Base-by-base conservation (phyloP, 441 rosid species). In the Syzygium malaccense region DNA sequence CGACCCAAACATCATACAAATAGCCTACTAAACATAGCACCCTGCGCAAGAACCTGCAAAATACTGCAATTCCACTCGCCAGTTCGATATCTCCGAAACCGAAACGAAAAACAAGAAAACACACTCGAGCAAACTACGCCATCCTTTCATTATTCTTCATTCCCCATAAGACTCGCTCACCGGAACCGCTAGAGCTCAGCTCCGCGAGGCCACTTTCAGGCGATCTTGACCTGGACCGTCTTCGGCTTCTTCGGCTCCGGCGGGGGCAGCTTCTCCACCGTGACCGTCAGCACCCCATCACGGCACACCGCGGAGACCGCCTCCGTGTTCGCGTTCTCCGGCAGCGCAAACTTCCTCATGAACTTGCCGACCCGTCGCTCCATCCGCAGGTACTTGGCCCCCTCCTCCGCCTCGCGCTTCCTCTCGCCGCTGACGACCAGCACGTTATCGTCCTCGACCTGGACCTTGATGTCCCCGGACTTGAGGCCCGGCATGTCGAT, bases 311-410 rank as follows among this genome's bases (percentile, higher is more conserved):
- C 86, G 1, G 88, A 54, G 54, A 88, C 13, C 0, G 41, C 30
- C 26, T 88, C 88, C 3, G 78, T 71, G 54, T 88, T 75, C 8
- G 90, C 90, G 58, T 88, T 86, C 88, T 86, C 88, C 51, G 79
- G 88, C 10, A 88, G 84, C 49, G 75, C 86, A 3, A 88, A 68
- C 49, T 88, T 88, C 90, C 88, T 2, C 86, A 86, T 86, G n/a
- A 85, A 71, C 88, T 88, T 86, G 25, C 90, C 90, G 5, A 88
- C 87, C 79, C 88, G 49, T 79, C 90, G 57, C 75, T 86, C 90
- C 90, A 86, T 88, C 88, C 86, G 49, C 66, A 88, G 56, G 86
- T 66, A 88, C 86, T 86, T 88, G 85, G 84, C 85, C 4, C 53
- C 85, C 30, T 88, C 87, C 57, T 55, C 85, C 41, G 71, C 64